phyloP scores from a whole-genome alignment of 805 yeast genomes.

The Starmerella lactis-condensi region DNA sequence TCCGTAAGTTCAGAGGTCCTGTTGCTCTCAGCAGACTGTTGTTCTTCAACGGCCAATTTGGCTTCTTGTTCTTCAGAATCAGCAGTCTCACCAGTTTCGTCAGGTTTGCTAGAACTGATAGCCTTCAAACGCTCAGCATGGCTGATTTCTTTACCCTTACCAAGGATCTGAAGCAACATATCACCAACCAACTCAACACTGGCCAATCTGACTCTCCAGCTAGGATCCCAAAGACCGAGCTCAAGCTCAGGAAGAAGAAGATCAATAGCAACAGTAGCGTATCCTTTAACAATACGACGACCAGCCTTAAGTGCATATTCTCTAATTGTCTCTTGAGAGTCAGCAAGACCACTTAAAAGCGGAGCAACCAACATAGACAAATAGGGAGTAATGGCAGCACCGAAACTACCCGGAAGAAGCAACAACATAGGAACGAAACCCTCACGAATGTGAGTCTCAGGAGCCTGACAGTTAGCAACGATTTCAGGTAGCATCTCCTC shows the following conservation, averaged over 20 bases:
- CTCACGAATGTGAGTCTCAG: slow-evolving; percentile 61
- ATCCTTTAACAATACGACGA: slow-evolving; percentile 72
- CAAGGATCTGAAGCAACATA: slow-evolving; percentile 79
- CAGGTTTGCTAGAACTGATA: slow-evolving; percentile 17
- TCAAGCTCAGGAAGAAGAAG: slow-evolving; percentile 85
- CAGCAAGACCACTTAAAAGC: slow-evolving; percentile 78
- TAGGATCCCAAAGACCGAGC: slow-evolving; percentile 63
- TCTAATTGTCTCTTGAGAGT: slow-evolving; percentile 65
- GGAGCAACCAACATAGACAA: slow-evolving; percentile 77
- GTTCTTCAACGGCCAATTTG: slow-evolving; percentile 23
- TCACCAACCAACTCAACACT: slow-evolving; percentile 94
- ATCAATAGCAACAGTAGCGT: slow-evolving; percentile 84
- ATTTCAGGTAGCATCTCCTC: slow-evolving; percentile 78
- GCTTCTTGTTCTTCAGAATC: slow-evolving; percentile 32
- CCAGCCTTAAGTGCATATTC: slow-evolving; percentile 87
- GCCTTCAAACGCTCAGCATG: slow-evolving; percentile 21
- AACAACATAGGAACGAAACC: slow-evolving; percentile 81
- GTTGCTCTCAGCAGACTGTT: slow-evolving; percentile 17
- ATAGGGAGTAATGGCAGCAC: slow-evolving; percentile 75
- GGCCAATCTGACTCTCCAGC: slow-evolving; percentile 73
- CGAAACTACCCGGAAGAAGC: slow-evolving; percentile 80
- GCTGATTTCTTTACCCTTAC: slow-evolving; percentile 26
- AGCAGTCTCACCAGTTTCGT: slow-evolving; percentile 34
- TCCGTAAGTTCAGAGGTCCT: slow-evolving; percentile 22
- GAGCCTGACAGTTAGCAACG: slow-evolving; percentile 46